Evolutionary conservation across 2,329 filamentous ascomycete species (phyloP).

Genomic region (Hypocrella siamensis): DNA sequence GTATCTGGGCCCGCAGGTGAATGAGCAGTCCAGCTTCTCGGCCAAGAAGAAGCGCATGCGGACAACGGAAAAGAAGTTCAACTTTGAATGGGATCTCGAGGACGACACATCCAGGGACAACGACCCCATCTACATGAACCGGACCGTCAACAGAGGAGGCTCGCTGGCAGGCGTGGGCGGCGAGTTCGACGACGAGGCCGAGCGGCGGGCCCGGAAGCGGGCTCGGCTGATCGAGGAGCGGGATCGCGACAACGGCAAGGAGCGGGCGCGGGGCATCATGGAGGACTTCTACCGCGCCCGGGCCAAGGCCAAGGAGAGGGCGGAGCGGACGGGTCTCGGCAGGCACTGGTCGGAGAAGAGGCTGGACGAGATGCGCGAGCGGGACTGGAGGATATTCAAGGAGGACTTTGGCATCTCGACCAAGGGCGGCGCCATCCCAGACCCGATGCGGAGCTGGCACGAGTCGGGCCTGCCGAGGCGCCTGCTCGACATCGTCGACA

Average conservation of each 20-base stretch:
- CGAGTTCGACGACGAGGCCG: slow-evolving; percentile 36
- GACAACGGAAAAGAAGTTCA: slow-evolving; percentile 94
- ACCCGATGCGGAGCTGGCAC: slow-evolving; percentile 89
- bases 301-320: slow-evolving; percentile 53
- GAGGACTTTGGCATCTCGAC: slow-evolving; percentile 96
- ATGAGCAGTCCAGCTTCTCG: slow-evolving; percentile 70
- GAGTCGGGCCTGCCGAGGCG: slow-evolving; percentile 69
- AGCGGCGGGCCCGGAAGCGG: slow-evolving; percentile 38
- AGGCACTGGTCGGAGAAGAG: slow-evolving; percentile 95
- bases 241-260: slow-evolving; percentile 60
- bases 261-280: slow-evolving; percentile 64
- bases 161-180: slow-evolving; percentile 33
- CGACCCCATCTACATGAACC: slow-evolving; percentile 54
- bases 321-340: slow-evolving; percentile 59
- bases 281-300: slow-evolving; percentile 60
- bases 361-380: slow-evolving; percentile 84
- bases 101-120: slow-evolving; percentile 63
- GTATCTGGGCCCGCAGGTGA: slow-evolving; percentile 85
- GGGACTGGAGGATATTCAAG: slow-evolving; percentile 99
- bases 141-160: slow-evolving; percentile 14
- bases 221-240: slow-evolving; percentile 57
- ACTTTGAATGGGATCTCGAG: slow-evolving; percentile 92
- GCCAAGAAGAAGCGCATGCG: slow-evolving; percentile 91
- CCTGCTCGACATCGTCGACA: slow-evolving; percentile 65
- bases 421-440: slow-evolving; percentile 81